Base-by-base conservation (phyloP, 495 filamentous ascomycete species). In the Hypoxylon fragiforme region DNA sequence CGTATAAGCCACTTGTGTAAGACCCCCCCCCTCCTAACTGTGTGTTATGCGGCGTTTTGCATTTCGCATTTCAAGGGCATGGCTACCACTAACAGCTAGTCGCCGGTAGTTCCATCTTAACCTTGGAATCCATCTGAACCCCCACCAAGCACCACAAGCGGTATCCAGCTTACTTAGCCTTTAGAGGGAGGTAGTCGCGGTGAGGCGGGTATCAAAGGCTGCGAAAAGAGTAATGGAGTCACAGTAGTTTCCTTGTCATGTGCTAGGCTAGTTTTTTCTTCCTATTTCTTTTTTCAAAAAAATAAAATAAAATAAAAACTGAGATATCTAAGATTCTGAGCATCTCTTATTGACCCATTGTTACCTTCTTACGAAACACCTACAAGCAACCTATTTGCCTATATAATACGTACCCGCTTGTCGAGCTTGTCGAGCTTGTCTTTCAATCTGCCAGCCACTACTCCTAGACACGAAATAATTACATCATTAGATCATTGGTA, bases 201-300 rank as follows among this genome's bases (percentile, higher is more conserved):
- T 22, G 16, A 44, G 31, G 34, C 16, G 7, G 21, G 18, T 37
- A 26, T 19, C 52, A 42, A 43, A 40, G 37, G 26, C 26, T 24
- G 15, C 19, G 15, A 15, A 54, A 50, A 28, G 24, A 28, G 24
- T 9, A 4, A 9, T 28, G 24, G 15, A 47, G 39, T 34, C 37
- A 32, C n/a, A 53, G 36, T 34, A 59, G 56, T 32, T 38, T 39
- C 44, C 32, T 16, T 32, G 50, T 60, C 57, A 60, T 60, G 44
- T 60, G 57, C 57, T 32, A 54, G 20, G 32, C 38, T n/a, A n/a
- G n/a, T n/a, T n/a, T n/a, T n/a, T n/a, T n/a, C n/a, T n/a, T n/a
- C n/a, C n/a, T n/a, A n/a, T n/a, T n/a, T n/a, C n/a, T n/a, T n/a
- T n/a, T n/a, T n/a, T n/a, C 4, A 28, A 28, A 28, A 28, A 28